These are phyloP conservation scores for Hortiboletus flavorubellus DNA, from an alignment of 768 basidiomycete genomes.

Conservation along the genomic window DNA sequence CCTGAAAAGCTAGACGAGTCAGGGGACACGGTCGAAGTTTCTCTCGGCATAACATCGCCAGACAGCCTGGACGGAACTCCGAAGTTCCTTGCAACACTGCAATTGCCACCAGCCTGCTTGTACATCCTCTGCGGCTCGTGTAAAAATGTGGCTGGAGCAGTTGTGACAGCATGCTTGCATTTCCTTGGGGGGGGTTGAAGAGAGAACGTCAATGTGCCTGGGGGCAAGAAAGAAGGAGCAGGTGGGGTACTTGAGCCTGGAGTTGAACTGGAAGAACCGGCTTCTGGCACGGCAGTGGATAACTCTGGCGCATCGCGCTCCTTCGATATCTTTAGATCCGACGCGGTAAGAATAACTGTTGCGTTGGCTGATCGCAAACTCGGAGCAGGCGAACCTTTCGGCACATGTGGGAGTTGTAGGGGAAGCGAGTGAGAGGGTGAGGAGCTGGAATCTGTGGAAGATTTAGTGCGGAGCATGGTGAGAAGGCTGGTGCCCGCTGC, in stretches of 20 bases:
- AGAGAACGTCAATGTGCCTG: slow-evolving; percentile 30
- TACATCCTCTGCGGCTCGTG: slow-evolving; percentile 22
- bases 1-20: slow-evolving; percentile 4
- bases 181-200: slow-evolving; percentile 35
- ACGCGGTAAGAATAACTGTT: slow-evolving; percentile 20
- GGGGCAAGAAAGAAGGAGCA: slow-evolving; percentile 27
- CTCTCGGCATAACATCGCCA: slow-evolving; percentile 9
- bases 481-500: slow-evolving; percentile 54
- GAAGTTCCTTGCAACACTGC: slow-evolving; percentile 30
- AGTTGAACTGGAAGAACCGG: slow-evolving; percentile 27
- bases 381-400: slow-evolving; percentile 23
- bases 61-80: slow-evolving; percentile 19
- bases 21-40: slow-evolving; percentile 6
- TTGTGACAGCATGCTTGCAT: slow-evolving; percentile 16
- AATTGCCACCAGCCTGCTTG: slow-evolving; percentile 24
- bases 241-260: slow-evolving; percentile 22
- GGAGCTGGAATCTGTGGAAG: slow-evolving; percentile 26
- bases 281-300: slow-evolving; percentile 11
- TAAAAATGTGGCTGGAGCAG: neutral
- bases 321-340: slow-evolving; percentile 39
- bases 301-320: slow-evolving; percentile 31
- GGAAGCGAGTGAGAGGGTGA: slow-evolving; percentile 33
- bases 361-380: slow-evolving; percentile 24
- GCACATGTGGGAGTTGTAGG: slow-evolving; percentile 20
- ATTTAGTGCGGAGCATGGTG: slow-evolving; percentile 45